phyloP scores from a whole-genome alignment of 352 stramenopile genomes.

The Globisporangium abappressorium region DNA sequence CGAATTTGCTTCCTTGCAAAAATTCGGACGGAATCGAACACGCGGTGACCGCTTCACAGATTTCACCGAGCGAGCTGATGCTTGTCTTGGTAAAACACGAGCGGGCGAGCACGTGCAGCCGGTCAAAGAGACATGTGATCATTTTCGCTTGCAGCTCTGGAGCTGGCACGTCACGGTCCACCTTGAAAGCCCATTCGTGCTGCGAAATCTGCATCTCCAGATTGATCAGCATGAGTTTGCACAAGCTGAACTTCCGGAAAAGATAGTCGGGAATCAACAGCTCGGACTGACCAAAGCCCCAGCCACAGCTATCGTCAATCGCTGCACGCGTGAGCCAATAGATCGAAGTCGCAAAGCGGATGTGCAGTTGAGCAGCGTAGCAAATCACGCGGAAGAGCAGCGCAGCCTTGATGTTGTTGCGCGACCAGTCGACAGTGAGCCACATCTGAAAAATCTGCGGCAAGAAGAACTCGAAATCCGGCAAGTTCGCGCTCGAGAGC shows the following conservation, averaged over 20 bases:
- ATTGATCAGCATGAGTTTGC: slow-evolving; percentile 81
- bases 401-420: slow-evolving; percentile 71
- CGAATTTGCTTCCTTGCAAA: slow-evolving; percentile 30
- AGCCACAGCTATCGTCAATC: slow-evolving; percentile 77
- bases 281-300: slow-evolving; percentile 77
- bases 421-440: slow-evolving; percentile 73
- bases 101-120: slow-evolving; percentile 50
- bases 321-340: slow-evolving; percentile 77
- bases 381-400: slow-evolving; percentile 73
- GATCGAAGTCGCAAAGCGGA: slow-evolving; percentile 75
- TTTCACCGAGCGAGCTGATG: slow-evolving; percentile 39
- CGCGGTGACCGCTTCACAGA: slow-evolving; percentile 55
- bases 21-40: slow-evolving; percentile 48
- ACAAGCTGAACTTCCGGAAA: slow-evolving; percentile 76
- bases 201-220: slow-evolving; percentile 77
- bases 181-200: slow-evolving; percentile 55
- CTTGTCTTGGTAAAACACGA: slow-evolving; percentile 16
- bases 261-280: slow-evolving; percentile 73
- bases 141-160: slow-evolving; percentile 54
- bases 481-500: slow-evolving; percentile 51
- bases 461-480: slow-evolving; percentile 85
- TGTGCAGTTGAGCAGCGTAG: slow-evolving; percentile 68
- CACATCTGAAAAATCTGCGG: slow-evolving; percentile 84
- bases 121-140: slow-evolving; percentile 64
- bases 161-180: slow-evolving; percentile 64